A percentile compares a stretch with the other conserved stretches of the same genome.
phyloP scores from a whole-genome alignment of 495 filamentous ascomycete species.

The Cryomyces antarcticus region DNA sequence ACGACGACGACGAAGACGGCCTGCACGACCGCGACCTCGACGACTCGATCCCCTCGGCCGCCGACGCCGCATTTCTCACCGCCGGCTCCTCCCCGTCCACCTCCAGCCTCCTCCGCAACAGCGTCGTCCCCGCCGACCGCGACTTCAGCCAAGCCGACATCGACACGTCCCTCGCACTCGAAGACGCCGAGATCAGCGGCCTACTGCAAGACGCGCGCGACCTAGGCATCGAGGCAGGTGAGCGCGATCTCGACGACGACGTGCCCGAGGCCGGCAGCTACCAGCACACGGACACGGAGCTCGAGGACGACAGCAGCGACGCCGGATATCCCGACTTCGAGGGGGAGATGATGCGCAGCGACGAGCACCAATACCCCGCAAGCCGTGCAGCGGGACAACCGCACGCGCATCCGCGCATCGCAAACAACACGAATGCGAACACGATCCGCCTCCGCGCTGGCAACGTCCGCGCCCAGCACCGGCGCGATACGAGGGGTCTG shows the following conservation, averaged over 20 bases:
- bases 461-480: background rate
- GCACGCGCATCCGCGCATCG: no score
- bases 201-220: slow-evolving; percentile 25
- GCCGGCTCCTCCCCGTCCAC: background rate
- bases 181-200: slow-evolving; percentile 21
- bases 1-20: slow-evolving; percentile 22
- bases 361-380: background rate
- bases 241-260: slow-evolving; percentile 39
- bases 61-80: no score
- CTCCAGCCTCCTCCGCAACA: slow-evolving; percentile 16
- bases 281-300: slow-evolving; percentile 72
- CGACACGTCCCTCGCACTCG: slow-evolving; percentile 15
- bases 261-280: slow-evolving; percentile 48
- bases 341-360: slow-evolving; percentile 16
- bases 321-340: slow-evolving; percentile 10
- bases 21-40: background rate
- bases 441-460: background rate
- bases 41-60: background rate
- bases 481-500: slow-evolving; percentile 2
- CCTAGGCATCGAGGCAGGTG: slow-evolving; percentile 26
- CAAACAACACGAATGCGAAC: no score
- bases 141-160: slow-evolving; percentile 7
- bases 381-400: background rate
- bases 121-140: slow-evolving; percentile 12
- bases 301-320: slow-evolving; percentile 28